phyloP scores from a whole-genome alignment of 306 rosid genomes.

The Nissolia schottii region DNA sequence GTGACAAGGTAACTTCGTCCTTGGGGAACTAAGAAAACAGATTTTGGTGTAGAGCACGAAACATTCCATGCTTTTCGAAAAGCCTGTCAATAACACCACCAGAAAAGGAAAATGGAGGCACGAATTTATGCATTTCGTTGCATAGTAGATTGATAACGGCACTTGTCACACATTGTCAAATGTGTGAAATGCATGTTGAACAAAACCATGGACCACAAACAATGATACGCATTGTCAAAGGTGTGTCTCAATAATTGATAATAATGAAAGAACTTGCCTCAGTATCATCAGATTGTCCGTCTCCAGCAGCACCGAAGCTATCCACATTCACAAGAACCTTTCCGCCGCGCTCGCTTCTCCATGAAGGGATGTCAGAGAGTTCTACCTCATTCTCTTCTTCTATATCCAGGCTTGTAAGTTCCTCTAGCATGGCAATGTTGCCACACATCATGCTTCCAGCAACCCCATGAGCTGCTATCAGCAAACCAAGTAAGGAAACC shows the following conservation, averaged over 20 bases:
- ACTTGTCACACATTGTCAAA: not conserved
- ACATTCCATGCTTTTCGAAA: conserved; percentile 75
- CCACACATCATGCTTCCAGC: conserved; percentile 45
- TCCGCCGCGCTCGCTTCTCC: conserved; percentile 78
- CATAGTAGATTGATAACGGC: not conserved
- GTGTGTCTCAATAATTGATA: not conserved
- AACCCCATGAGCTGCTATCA: conserved; percentile 57
- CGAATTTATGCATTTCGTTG: no score
- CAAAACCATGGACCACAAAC: not conserved
- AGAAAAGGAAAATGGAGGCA: conserved; percentile 32
- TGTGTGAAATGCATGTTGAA: conserved; percentile 8
- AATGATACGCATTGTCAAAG: not conserved
- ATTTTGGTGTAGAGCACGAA: conserved; percentile 68
- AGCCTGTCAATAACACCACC: conserved; percentile 53
- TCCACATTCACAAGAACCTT: conserved; percentile 92
- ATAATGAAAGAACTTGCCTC: conserved; percentile 43
- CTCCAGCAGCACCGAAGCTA: conserved; percentile 83
- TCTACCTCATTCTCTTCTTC: conserved; percentile 58
- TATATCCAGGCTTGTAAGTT: conserved; percentile 45
- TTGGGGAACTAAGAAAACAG: conserved; percentile 80
- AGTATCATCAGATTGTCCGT: conserved; percentile 83
- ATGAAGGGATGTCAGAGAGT: conserved; percentile 50
- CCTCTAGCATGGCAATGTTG: conserved; percentile 44
- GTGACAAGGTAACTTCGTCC: conserved; percentile 68
- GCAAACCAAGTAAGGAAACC: conserved; percentile 45